Base-by-base conservation (phyloP, 805 yeast genomes). In the Blastobotrys attinorum region DNA sequence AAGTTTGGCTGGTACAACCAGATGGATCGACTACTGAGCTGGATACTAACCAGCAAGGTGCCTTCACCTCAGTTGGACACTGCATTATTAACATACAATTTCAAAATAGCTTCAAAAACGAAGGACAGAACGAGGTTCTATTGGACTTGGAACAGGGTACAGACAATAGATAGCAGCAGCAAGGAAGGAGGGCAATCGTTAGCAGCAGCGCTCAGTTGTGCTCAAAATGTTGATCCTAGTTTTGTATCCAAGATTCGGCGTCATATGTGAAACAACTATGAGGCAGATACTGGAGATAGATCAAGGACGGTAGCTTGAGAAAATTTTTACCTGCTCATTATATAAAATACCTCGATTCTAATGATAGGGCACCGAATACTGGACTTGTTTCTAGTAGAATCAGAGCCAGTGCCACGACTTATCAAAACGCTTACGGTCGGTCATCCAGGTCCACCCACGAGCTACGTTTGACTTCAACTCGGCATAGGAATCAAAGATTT, bases 51-150 rank as follows among this genome's bases (percentile, higher is more conserved):
- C 10, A 31, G 41, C 13, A 42, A 42, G 1, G 22, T 43, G n/a
- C 33, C 35, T 8, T 32, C 36, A 16, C 22, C 36, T 11, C 29
- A 7, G 18, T 18, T 43, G 34, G 39, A 42, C 32, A 36, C 40
- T 7, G 37, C 37, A 8, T 42, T 56, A 40, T 48, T 56, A 17
- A 42, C 52, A 6, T 43, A 52, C n/a, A 46, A 48, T 40, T 40
- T 55, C 39, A 47, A 46, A 23, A 52, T 51, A 3, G 56, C 60
- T 3, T 32, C 15, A 3, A 50, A 50, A 27, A 47, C 47, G 33
- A n/a, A 21, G n/a, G 58, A 57, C 29, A 27, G 4, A 1, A 37
- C 17, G n/a, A 50, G 56, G 8, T 54, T 53, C 7, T 20, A 47
- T 18, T 44, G 56, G 49, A 39, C 56, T 7, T 45, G 52, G 43